phyloP scores from a whole-genome alignment of 306 rosid genomes.

The Senna siamea region DNA sequence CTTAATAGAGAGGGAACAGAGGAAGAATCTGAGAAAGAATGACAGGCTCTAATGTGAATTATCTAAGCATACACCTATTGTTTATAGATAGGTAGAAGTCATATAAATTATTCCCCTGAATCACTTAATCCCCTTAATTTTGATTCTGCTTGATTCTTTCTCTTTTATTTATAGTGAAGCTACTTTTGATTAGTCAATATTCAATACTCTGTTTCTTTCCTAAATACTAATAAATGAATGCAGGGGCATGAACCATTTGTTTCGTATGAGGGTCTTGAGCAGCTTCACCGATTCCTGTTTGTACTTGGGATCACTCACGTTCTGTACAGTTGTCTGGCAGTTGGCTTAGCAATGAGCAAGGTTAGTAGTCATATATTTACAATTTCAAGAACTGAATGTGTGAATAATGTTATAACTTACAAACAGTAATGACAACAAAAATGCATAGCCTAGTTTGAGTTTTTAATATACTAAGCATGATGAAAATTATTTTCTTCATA shows the following conservation, averaged over 20 bases:
- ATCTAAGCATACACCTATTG: background rate
- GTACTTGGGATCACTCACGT: constrained; percentile 96
- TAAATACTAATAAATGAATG: constrained; percentile 36
- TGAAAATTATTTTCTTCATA: background rate
- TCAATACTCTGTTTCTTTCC: background rate
- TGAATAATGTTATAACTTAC: background rate
- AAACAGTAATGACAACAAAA: background rate
- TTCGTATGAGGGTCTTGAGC: constrained; percentile 94
- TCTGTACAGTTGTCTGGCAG: constrained; percentile 86
- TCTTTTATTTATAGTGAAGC: background rate
- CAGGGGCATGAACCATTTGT: constrained; percentile 98
- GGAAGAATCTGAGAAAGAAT: background rate
- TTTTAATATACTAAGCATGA: background rate
- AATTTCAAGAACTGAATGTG: background rate
- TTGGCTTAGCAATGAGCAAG: constrained; percentile 98
- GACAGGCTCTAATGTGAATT: background rate
- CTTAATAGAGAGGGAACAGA: background rate
- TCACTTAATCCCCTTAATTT: background rate
- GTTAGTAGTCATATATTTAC: constrained; percentile 40
- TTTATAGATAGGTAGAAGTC: no score
- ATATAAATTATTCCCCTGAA: background rate
- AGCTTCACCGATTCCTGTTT: constrained; percentile 91
- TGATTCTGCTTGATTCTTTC: background rate
- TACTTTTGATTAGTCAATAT: background rate
- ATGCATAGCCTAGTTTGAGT: background rate